These are phyloP conservation scores for Citrus australasica DNA, from an alignment of 345 rosid species.

Conservation along the genomic window DNA sequence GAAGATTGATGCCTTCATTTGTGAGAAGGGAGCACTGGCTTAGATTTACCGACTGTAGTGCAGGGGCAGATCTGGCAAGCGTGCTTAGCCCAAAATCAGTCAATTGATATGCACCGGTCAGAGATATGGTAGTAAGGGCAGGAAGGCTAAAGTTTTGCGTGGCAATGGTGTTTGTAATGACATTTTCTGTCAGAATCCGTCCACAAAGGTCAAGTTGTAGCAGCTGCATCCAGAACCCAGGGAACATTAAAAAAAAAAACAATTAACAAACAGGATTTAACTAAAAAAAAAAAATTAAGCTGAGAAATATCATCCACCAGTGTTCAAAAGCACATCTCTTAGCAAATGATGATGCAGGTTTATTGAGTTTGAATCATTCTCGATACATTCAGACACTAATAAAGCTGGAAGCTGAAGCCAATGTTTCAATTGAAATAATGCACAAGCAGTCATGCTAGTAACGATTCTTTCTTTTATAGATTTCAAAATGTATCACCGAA, in stretches of 20 bases:
- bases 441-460: not conserved
- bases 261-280: not conserved
- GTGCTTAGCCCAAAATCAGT: conserved; percentile 33
- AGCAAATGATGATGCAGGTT: not conserved
- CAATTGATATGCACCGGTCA: conserved; percentile 43
- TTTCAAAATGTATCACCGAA: not conserved
- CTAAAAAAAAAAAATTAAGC: not conserved
- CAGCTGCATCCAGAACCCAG: conserved; percentile 26
- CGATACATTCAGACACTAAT: not conserved
- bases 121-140: conserved; percentile 32
- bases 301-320: not conserved
- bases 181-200: conserved; percentile 28
- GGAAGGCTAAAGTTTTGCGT: conserved; percentile 23
- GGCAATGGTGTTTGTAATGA: conserved; percentile 24
- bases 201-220: conserved; percentile 49
- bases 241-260: conserved; percentile 3
- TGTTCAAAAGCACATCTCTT: not conserved
- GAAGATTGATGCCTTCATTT: conserved; percentile 21
- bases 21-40: conserved; percentile 43
- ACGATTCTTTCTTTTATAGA: not conserved
- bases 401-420: not conserved
- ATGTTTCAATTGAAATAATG: not conserved
- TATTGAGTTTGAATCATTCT: not conserved
- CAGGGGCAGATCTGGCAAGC: conserved; percentile 32
- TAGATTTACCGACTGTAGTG: conserved; percentile 43